Conservation (phyloP, 345 rosid genomes). For the Euphorbia peplus region DNA sequence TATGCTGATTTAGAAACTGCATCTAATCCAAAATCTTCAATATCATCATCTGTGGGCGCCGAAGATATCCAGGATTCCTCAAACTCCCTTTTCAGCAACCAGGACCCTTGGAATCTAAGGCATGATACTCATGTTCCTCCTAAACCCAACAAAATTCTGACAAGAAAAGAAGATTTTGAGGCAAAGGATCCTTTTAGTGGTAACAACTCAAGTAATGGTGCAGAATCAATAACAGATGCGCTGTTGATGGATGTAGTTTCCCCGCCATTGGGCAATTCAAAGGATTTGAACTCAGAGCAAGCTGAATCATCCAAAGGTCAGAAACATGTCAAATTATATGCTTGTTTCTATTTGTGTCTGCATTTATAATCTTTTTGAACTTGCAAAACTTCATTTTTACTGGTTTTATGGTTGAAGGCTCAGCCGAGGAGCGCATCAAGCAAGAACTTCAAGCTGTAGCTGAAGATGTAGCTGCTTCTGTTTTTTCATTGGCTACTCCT, state of each 20-base stretch:
- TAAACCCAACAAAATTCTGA: constrained; percentile 48
- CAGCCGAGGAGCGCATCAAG: constrained; percentile 53
- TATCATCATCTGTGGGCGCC: constrained; percentile 23
- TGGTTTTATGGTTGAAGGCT: constrained; percentile 22
- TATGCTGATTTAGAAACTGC: constrained; percentile 28
- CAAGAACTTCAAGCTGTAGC: constrained; percentile 69
- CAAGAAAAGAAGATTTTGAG: constrained; percentile 36
- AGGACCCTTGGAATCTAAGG: constrained; percentile 62
- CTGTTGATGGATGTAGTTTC: constrained; percentile 31
- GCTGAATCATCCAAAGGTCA: constrained; percentile 43
- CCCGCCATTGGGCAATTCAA: constrained; percentile 27
- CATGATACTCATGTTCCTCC: constrained; percentile 50
- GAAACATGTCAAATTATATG: neutral
- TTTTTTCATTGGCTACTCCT: constrained; percentile 39
- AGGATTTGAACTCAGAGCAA: constrained; percentile 32
- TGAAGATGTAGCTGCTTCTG: constrained; percentile 65
- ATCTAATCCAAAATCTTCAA: constrained; percentile 17
- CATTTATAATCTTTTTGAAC: neutral
- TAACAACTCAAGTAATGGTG: constrained; percentile 25
- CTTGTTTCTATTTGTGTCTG: neutral
- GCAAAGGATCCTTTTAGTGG: constrained; percentile 43
- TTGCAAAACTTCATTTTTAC: constrained; percentile 11
- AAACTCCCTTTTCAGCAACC: constrained; percentile 57
- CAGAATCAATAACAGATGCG: constrained; percentile 25
- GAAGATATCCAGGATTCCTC: constrained; percentile 47